Evolutionary conservation across 768 basidiomycete genomes (phyloP).

Genomic region (Serendipita indica): DNA sequence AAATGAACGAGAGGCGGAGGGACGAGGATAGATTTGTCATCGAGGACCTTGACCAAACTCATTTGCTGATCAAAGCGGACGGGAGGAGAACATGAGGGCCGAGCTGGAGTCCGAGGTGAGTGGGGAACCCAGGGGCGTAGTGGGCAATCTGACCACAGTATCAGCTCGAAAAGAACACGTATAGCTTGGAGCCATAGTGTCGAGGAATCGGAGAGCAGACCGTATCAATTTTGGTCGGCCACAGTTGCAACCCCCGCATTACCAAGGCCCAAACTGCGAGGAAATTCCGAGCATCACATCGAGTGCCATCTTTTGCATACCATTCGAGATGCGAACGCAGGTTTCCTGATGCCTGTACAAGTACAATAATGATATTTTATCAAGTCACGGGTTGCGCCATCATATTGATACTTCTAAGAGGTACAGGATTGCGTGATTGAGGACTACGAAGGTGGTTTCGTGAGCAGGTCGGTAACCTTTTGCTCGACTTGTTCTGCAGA

Average conservation of each 20-base stretch:
- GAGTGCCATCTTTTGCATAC: not conserved
- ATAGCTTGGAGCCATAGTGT: slow-evolving; percentile 20
- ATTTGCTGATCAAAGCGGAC: slow-evolving; percentile 71
- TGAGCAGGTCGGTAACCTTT: slow-evolving; percentile 50
- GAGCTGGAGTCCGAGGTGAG: slow-evolving; percentile 65
- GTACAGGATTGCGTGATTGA: no score
- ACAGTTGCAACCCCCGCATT: not conserved
- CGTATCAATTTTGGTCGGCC: not conserved
- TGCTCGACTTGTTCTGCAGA: slow-evolving; percentile 55
- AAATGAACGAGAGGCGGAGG: slow-evolving; percentile 63
- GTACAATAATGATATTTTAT: not conserved
- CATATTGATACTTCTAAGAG: no score
- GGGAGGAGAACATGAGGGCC: slow-evolving; percentile 54
- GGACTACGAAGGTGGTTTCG: not conserved
- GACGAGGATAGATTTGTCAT: slow-evolving; percentile 45
- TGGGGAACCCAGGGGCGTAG: not conserved
- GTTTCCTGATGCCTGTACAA: not conserved
- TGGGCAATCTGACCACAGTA: not conserved
- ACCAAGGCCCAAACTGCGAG: not conserved
- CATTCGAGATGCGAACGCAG: not conserved
- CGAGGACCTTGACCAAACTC: slow-evolving; percentile 72
- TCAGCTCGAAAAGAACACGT: slow-evolving; percentile 77
- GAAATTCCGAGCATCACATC: not conserved
- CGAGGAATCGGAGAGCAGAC: no score
- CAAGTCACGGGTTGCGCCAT: not conserved